Percentiles rank a stretch among this genome's conserved stretches.
These are phyloP conservation scores for Ceratocystis alfenasii DNA, from an alignment of 2,329 filamentous ascomycete genomes.

Conservation along the genomic window DNA sequence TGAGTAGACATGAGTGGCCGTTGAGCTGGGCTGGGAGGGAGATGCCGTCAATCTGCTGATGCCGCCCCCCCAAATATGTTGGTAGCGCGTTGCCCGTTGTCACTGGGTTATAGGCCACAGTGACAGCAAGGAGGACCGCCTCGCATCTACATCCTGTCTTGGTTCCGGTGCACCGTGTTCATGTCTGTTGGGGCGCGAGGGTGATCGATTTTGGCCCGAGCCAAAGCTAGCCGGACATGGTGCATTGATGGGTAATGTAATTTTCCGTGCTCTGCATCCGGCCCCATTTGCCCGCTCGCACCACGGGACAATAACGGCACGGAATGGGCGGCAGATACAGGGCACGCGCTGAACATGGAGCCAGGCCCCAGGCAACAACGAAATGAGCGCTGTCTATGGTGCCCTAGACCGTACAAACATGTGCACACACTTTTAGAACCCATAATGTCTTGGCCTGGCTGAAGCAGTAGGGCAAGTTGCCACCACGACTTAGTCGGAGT, in stretches of 20 bases:
- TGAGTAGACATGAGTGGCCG: not conserved
- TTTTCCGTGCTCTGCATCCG: not conserved
- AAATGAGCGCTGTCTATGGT: not conserved
- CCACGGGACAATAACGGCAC: not conserved
- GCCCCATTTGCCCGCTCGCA: not conserved
- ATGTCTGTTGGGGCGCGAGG: not conserved
- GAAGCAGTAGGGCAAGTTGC: not conserved
- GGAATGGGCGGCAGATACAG: not conserved
- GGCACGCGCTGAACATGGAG: not conserved
- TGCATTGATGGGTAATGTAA: not conserved
- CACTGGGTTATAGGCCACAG: not conserved
- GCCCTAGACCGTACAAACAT: not conserved
- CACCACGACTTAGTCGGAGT: not conserved
- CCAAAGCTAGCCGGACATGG: not conserved
- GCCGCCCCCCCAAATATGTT: not conserved
- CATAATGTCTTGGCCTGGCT: not conserved
- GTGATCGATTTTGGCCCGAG: not conserved
- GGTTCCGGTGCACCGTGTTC: not conserved
- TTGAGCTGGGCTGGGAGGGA: not conserved
- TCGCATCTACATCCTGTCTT: not conserved
- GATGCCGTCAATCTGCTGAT: not conserved
- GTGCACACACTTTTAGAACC: not conserved
- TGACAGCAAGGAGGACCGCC: not conserved
- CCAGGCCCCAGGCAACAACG: not conserved
- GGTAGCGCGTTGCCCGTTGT: not conserved